A percentile compares a stretch with the other conserved stretches of the same genome.
These are phyloP conservation scores for Seiridium cupressi DNA, from an alignment of 2,329 filamentous ascomycete genomes.

Conservation along the genomic window DNA sequence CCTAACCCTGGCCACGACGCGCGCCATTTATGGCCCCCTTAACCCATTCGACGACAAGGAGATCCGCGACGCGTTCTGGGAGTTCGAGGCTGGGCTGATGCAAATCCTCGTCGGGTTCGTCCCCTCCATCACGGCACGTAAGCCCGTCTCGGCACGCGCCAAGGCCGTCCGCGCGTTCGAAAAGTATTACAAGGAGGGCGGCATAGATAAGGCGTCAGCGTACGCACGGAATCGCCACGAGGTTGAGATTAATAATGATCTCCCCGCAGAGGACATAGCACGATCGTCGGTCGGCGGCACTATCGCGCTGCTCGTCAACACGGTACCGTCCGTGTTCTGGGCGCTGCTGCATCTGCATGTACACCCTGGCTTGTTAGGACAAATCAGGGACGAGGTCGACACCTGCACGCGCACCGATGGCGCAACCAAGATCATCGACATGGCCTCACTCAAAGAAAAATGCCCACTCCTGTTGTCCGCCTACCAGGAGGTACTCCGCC, in stretches of 20 bases:
- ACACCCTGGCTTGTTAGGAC: constrained; percentile 27
- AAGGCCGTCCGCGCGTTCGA: constrained; percentile 31
- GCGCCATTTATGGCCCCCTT: constrained; percentile 35
- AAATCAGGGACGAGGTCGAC: constrained; percentile 30
- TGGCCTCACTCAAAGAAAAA: constrained; percentile 29
- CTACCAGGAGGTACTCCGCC: constrained; percentile 43
- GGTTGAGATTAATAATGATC: constrained; percentile 35
- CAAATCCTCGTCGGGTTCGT: constrained; percentile 32
- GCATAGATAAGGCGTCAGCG: constrained; percentile 23
- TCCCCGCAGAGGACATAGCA: constrained; percentile 32
- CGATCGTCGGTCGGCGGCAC: constrained; percentile 42
- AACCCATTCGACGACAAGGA: constrained; percentile 33
- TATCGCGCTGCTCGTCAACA: constrained; percentile 44
- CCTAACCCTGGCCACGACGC: constrained; percentile 35
- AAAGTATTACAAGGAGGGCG: constrained; percentile 29
- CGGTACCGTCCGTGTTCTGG: constrained; percentile 43
- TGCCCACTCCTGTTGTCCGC: constrained; percentile 41
- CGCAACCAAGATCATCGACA: constrained; percentile 21
- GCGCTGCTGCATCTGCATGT: constrained; percentile 37
- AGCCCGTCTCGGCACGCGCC: constrained; percentile 35
- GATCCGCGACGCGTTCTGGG: constrained; percentile 40
- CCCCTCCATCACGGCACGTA: constrained; percentile 34
- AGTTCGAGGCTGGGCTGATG: constrained; percentile 41
- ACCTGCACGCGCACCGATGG: background rate
- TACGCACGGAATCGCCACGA: constrained; percentile 35